Conservation (phyloP, 345 rosid species). For the Nasturtium officinale region DNA sequence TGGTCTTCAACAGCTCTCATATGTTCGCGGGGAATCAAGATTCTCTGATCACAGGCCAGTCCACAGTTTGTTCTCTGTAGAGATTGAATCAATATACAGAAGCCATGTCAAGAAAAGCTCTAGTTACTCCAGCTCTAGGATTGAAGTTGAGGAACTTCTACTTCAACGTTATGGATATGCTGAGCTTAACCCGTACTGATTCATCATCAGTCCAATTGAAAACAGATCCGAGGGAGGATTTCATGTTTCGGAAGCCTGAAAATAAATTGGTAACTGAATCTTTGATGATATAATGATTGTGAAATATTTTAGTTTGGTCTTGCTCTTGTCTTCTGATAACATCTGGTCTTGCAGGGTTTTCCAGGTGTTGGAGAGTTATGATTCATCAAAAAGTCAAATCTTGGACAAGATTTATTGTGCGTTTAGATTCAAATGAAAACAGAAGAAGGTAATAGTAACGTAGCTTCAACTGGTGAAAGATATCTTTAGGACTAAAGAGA, state of each 20-base stretch:
- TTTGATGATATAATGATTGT: background rate
- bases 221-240: slow-evolving; percentile 6
- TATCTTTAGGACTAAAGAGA: slow-evolving; percentile 38
- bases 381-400: background rate
- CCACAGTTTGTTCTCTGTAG: slow-evolving; percentile 76
- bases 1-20: slow-evolving; percentile 80
- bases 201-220: background rate
- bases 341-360: slow-evolving; percentile 3
- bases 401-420: slow-evolving; percentile 31
- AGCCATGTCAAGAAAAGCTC: slow-evolving; percentile 64
- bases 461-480: slow-evolving; percentile 17
- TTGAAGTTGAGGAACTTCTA: slow-evolving; percentile 86
- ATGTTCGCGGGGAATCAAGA: slow-evolving; percentile 96
- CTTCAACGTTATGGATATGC: slow-evolving; percentile 62
- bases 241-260: background rate
- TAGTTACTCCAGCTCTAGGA: slow-evolving; percentile 72
- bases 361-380: slow-evolving; percentile 15
- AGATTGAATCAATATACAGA: slow-evolving; percentile 73
- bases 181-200: slow-evolving; percentile 55
- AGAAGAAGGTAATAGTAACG: slow-evolving; percentile 13
- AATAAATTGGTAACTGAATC: background rate
- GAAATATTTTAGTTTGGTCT: background rate
- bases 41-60: slow-evolving; percentile 99
- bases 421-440: slow-evolving; percentile 23
- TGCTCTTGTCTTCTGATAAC: slow-evolving; percentile 22